A percentile compares a stretch with the other conserved stretches of the same genome.
phyloP scores from a whole-genome alignment of 306 rosid genomes.

The apple (Malus domestica) region ASM211411v1 NC_041799.1:32942501-32943000 shows the following conservation, averaged over 20 bases:
- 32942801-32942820: neutral
- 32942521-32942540: no score
- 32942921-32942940: neutral
- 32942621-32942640: neutral
- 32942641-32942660: no score
- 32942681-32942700: neutral
- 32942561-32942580: neutral
- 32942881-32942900: neutral
- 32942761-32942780: neutral
- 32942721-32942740: neutral
- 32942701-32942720: neutral
- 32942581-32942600: neutral
- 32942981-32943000: neutral
- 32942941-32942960: neutral
- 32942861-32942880: neutral
- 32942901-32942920: neutral
- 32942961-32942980: neutral
- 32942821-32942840: neutral
- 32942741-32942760: neutral
- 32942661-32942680: no score
- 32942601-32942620: no score
- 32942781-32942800: neutral
- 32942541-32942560: no score
- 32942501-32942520: no score
- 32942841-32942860: neutral